Evolutionary conservation across 2,329 filamentous ascomycete species (phyloP).

Genomic region (Macrophomina pseudophaseolina): DNA sequence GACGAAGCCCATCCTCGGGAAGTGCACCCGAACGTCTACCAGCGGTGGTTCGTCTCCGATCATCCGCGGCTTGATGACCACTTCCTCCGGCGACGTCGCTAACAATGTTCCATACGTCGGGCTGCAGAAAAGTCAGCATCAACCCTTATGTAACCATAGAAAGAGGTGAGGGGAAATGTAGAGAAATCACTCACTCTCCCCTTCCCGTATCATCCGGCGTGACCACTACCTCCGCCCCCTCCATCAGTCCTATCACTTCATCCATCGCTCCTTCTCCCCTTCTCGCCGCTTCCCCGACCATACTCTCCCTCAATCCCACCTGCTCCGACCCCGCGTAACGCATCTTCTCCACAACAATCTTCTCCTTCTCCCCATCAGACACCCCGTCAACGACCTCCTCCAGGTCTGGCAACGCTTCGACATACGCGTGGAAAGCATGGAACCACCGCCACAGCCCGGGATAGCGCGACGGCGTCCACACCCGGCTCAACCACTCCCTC

Average conservation of each 20-base stretch:
- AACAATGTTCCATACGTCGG: constrained; percentile 45
- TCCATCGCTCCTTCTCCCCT: constrained; percentile 35
- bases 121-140: constrained; percentile 15
- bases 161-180: not conserved
- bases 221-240: constrained; percentile 40
- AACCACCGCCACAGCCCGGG: constrained; percentile 46
- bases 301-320: constrained; percentile 30
- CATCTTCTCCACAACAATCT: constrained; percentile 13
- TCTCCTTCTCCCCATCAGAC: constrained; percentile 3
- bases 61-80: constrained; percentile 43
- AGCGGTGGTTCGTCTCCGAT: constrained; percentile 31
- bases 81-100: constrained; percentile 47
- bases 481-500: constrained; percentile 30
- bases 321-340: not conserved
- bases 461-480: constrained; percentile 47
- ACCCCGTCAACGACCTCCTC: constrained; percentile 32
- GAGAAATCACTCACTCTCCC: constrained; percentile 31
- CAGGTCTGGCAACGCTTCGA: constrained; percentile 37
- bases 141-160: no score
- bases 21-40: constrained; percentile 46
- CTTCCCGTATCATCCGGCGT: constrained; percentile 49
- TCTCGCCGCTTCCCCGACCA: constrained; percentile 39
- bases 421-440: constrained; percentile 38
- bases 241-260: constrained; percentile 36
- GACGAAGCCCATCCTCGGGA: constrained; percentile 48